Percentiles rank a stretch among this genome's conserved stretches.
phyloP scores from a whole-genome alignment of 1,284 basidiomycete species.

The Ustilago sp. region DNA sequence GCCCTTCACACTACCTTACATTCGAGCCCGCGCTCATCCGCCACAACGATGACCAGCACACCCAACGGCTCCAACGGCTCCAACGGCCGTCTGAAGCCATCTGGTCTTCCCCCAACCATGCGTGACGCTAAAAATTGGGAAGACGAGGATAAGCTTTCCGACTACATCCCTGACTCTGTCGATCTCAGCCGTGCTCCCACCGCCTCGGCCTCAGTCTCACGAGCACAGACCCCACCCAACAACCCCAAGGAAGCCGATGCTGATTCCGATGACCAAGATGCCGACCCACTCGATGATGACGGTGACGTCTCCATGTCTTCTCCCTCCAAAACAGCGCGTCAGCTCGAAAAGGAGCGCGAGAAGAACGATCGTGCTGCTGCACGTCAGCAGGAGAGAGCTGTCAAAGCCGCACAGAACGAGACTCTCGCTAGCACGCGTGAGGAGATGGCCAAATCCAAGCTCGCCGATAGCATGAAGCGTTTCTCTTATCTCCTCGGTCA shows the following conservation, averaged over 20 bases:
- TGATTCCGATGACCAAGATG: conserved; percentile 32
- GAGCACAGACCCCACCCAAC: conserved; percentile 41
- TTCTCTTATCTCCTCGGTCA: conserved; percentile 68
- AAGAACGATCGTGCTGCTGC: conserved; percentile 52
- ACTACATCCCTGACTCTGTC: conserved; percentile 56
- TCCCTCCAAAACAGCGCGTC: conserved; percentile 55
- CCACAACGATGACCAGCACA: conserved; percentile 23
- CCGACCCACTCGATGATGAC: conserved; percentile 44
- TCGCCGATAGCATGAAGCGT: conserved; percentile 67
- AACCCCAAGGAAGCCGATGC: conserved; percentile 19
- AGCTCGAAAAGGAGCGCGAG: conserved; percentile 61
- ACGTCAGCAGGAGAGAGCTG: conserved; percentile 44
- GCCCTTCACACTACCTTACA: not conserved
- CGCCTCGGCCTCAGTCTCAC: conserved; percentile 48
- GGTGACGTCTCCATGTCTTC: conserved; percentile 39
- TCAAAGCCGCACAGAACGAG: conserved; percentile 58
- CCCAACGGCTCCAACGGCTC: conserved; percentile 23
- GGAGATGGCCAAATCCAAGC: conserved; percentile 62
- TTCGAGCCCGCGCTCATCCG: not conserved
- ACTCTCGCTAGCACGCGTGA: conserved; percentile 57
- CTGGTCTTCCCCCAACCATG: conserved; percentile 38
- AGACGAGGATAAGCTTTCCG: conserved; percentile 63
- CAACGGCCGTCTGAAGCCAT: conserved; percentile 46
- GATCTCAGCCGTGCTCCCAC: conserved; percentile 56
- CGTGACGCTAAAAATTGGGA: conserved; percentile 52